Conservation (phyloP, 2,329 filamentous ascomycete species). For the Corynespora cassiicola region DNA sequence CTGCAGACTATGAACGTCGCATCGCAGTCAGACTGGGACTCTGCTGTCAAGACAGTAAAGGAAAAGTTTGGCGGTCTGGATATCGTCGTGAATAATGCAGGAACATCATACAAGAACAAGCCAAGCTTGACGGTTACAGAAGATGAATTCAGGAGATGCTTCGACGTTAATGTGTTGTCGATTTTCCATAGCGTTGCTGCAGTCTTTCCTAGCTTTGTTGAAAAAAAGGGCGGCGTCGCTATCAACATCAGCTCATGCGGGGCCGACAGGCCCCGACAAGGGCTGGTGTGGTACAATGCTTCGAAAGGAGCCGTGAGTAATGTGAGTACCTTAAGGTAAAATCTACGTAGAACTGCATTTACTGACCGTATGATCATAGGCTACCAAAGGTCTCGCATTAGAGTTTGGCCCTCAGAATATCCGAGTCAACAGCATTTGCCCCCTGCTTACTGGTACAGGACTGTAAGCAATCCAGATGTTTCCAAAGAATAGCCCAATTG, state of each 20-base stretch:
- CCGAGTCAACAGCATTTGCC: slow-evolving; percentile 72
- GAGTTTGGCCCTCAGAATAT: slow-evolving; percentile 74
- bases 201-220: slow-evolving; percentile 63
- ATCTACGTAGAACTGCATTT: not conserved
- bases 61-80: slow-evolving; percentile 58
- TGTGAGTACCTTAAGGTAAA: slow-evolving; percentile 41
- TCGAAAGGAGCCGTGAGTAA: slow-evolving; percentile 68
- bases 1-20: slow-evolving; percentile 54
- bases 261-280: slow-evolving; percentile 62
- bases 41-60: slow-evolving; percentile 22
- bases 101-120: slow-evolving; percentile 55
- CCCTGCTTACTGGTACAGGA: slow-evolving; percentile 68
- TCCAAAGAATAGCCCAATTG: not conserved
- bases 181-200: slow-evolving; percentile 63
- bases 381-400: slow-evolving; percentile 68
- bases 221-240: slow-evolving; percentile 61
- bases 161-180: slow-evolving; percentile 69
- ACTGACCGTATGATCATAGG: slow-evolving; percentile 22
- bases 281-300: slow-evolving; percentile 70
- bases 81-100: slow-evolving; percentile 64
- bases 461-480: slow-evolving; percentile 44
- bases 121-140: slow-evolving; percentile 66
- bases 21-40: slow-evolving; percentile 53
- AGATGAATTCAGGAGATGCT: slow-evolving; percentile 66
- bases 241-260: slow-evolving; percentile 69